Evolutionary conservation across 108 stramenopile species (phyloP).

Genomic region (Pseudonitzschia delicatissima): DNA sequence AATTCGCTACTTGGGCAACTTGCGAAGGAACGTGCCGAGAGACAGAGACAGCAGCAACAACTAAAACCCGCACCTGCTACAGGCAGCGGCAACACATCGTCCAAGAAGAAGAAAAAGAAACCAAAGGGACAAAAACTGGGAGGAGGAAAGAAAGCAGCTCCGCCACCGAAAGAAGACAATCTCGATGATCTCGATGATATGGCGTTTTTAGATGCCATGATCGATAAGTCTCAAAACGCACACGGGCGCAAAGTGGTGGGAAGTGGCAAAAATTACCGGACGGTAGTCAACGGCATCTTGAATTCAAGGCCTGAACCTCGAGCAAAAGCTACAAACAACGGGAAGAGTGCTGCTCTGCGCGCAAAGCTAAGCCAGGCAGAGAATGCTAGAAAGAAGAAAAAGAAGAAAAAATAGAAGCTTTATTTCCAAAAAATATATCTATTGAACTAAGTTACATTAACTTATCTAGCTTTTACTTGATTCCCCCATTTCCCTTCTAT

Average conservation of each 20-base stretch:
- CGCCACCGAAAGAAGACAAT: slow-evolving; percentile 16
- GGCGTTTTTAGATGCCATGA: slow-evolving; percentile 83
- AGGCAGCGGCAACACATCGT: neutral
- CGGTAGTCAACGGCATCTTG: slow-evolving; percentile 79
- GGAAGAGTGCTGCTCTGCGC: slow-evolving; percentile 41
- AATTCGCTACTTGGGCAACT: slow-evolving; percentile 45
- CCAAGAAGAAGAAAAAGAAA: slow-evolving; percentile 27
- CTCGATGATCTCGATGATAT: slow-evolving; percentile 76
- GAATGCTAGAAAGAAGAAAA: neutral
- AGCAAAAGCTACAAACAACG: slow-evolving; percentile 40
- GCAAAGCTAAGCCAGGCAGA: slow-evolving; percentile 56
- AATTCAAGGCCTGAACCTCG: slow-evolving; percentile 48
- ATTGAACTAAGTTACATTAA: no score
- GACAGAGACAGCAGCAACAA: slow-evolving; percentile 25
- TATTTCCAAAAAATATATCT: no score
- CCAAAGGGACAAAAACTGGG: slow-evolving; percentile 34
- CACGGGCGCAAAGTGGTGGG: slow-evolving; percentile 77
- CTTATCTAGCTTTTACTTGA: no score
- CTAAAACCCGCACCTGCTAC: neutral
- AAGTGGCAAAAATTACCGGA: slow-evolving; percentile 52
- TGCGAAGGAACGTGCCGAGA: slow-evolving; percentile 56
- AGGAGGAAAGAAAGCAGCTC: slow-evolving; percentile 10
- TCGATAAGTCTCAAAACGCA: slow-evolving; percentile 69
- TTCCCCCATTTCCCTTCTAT: no score
- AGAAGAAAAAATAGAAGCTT: neutral